Evolutionary conservation across 106 monocot genomes (phyloP).

Genomic region (Dioscorea zingiberensis): DNA sequence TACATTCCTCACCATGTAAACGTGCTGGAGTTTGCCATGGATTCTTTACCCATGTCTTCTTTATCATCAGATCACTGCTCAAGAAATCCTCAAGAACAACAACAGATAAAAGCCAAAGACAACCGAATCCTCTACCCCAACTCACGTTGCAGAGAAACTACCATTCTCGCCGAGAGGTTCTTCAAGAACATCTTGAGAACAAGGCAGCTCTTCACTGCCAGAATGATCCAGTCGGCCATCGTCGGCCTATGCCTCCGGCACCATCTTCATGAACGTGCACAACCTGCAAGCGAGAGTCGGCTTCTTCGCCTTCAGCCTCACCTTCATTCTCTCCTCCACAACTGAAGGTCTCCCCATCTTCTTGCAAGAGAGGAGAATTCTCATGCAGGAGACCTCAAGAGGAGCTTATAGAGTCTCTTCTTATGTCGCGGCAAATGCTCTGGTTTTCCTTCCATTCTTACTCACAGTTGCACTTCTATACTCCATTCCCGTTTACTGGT

Average conservation of each 20-base stretch:
- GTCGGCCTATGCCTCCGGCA: constrained; percentile 66
- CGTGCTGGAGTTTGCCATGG: constrained; percentile 86
- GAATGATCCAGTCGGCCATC: constrained; percentile 48
- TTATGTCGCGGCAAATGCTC: constrained; percentile 58
- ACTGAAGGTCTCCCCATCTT: constrained; percentile 81
- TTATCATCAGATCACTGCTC: too few relatives aligned
- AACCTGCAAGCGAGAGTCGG: constrained; percentile 56
- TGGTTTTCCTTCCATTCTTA: constrained; percentile 69
- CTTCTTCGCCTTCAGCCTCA: constrained; percentile 90
- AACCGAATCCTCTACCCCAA: constrained; percentile 47
- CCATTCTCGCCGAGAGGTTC: constrained; percentile 57
- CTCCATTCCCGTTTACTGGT: constrained; percentile 75
- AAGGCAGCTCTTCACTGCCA: constrained; percentile 61
- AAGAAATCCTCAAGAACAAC: too few relatives aligned
- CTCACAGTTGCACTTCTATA: constrained; percentile 51
- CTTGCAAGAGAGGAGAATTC: constrained; percentile 68
- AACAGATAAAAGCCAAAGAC: too few relatives aligned
- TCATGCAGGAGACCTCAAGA: constrained; percentile 57
- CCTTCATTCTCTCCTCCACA: constrained; percentile 79
- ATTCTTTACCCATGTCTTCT: constrained; percentile 16
- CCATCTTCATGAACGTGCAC: constrained; percentile 54
- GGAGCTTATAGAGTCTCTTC: constrained; percentile 91
- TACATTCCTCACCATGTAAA: constrained; percentile 68
- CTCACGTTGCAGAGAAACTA: constrained; percentile 26
- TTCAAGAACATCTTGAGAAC: constrained; percentile 67